A percentile compares a stretch with the other conserved stretches of the same genome.
phyloP scores from a whole-genome alignment of 2,329 filamentous ascomycete species.

The Lojkania enalia region DNA sequence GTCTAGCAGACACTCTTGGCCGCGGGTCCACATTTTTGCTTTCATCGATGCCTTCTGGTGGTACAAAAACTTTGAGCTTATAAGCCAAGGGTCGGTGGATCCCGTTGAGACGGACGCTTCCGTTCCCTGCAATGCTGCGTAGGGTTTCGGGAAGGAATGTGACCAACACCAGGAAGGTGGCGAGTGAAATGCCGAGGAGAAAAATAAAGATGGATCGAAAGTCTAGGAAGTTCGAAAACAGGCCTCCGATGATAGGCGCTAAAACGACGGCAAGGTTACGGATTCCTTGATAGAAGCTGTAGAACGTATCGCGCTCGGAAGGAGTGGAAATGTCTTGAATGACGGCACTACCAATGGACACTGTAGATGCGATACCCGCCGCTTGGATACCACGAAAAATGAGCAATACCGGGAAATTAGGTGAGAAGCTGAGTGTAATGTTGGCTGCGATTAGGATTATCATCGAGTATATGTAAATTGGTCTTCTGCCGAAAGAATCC shows the following conservation, averaged over 20 bases:
- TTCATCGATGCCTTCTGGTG: neutral
- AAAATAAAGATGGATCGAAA: conserved; percentile 57
- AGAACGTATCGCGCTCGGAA: conserved; percentile 45
- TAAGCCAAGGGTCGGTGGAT: conserved; percentile 47
- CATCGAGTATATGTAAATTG: conserved; percentile 52
- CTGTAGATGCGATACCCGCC: conserved; percentile 53
- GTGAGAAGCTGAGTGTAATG: conserved; percentile 50
- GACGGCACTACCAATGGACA: conserved; percentile 52
- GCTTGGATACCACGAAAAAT: conserved; percentile 54
- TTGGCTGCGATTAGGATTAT: conserved; percentile 54
- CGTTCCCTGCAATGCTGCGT: conserved; percentile 25
- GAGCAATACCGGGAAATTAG: conserved; percentile 50
- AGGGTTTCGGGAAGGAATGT: conserved; percentile 49
- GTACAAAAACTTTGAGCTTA: conserved; percentile 3
- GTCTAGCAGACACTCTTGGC: conserved; percentile 36
- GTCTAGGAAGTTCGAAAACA: conserved; percentile 30
- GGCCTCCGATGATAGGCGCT: conserved; percentile 31
- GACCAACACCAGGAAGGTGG: conserved; percentile 39
- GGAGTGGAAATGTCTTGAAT: conserved; percentile 47
- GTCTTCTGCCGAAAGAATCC: conserved; percentile 52
- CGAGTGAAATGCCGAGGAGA: conserved; percentile 52
- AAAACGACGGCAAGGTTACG: conserved; percentile 41
- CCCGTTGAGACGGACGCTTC: conserved; percentile 41
- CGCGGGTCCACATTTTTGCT: neutral
- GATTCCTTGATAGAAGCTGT: conserved; percentile 49